Conservation (phyloP, 139 green algal species). For the Chlorella sp. region DNA sequence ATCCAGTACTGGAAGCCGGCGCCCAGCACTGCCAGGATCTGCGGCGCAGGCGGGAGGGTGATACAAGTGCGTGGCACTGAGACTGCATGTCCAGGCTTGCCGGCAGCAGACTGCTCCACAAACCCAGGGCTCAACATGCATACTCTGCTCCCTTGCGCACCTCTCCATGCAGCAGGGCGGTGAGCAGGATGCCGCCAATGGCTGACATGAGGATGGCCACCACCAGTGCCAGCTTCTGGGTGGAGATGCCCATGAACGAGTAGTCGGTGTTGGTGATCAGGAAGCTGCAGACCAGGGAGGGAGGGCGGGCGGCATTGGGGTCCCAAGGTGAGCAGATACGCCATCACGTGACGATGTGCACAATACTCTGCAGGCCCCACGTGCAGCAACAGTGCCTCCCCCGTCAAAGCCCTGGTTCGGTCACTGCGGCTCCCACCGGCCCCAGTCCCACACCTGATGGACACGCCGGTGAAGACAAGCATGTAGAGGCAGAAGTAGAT, state of each 20-base stretch:
- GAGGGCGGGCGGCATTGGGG: neutral
- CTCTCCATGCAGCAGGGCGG: constrained; percentile 49
- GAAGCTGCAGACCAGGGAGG: constrained; percentile 31
- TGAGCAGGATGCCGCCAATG: constrained; percentile 48
- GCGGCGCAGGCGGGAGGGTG: too few species aligned
- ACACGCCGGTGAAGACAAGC: constrained; percentile 53
- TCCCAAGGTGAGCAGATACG: neutral
- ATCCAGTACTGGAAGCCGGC: constrained; percentile 59
- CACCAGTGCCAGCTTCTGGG: constrained; percentile 26
- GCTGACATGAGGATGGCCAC: constrained; percentile 41
- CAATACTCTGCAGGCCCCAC: too few species aligned
- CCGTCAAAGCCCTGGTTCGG: too few species aligned
- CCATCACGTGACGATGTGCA: too few species aligned
- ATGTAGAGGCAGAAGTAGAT: constrained; percentile 56
- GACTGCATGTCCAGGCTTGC: too few species aligned
- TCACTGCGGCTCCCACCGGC: neutral
- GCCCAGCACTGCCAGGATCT: constrained; percentile 36
- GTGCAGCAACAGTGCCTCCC: neutral
- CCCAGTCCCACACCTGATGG: constrained; percentile 33
- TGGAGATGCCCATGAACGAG: constrained; percentile 35
- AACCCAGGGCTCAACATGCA: too few species aligned
- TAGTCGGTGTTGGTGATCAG: constrained; percentile 42
- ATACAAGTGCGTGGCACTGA: too few species aligned
- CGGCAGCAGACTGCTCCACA: too few species aligned
- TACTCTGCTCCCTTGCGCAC: too few species aligned